phyloP scores from a whole-genome alignment of 768 basidiomycete species.

The Mycena belliarum region DNA sequence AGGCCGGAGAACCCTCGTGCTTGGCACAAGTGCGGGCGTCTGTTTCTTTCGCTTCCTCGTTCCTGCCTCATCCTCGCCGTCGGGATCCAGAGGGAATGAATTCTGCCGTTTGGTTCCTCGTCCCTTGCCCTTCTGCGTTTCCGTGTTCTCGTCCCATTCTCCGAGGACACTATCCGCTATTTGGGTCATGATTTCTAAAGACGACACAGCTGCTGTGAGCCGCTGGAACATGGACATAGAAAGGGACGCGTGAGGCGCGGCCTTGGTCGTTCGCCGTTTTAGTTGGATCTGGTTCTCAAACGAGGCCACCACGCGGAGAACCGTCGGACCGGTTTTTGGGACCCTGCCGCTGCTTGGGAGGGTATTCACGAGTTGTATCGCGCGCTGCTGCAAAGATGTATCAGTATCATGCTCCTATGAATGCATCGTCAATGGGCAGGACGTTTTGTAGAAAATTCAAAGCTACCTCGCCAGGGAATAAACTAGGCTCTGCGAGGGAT shows the following conservation, averaged over 20 bases:
- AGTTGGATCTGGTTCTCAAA: background rate
- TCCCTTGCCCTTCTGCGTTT: background rate
- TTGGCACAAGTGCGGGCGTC: background rate
- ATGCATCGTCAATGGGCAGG: no score
- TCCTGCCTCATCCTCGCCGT: background rate
- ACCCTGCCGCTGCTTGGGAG: background rate
- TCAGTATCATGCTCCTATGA: no score
- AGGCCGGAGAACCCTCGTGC: background rate
- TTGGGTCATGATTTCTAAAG: background rate
- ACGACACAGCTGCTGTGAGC: background rate
- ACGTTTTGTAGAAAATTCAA: no score
- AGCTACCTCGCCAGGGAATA: background rate
- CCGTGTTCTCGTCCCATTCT: background rate
- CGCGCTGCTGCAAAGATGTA: background rate
- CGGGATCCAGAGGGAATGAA: background rate
- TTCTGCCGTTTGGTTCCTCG: background rate
- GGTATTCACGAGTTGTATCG: background rate
- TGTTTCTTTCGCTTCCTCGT: no score
- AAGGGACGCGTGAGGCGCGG: background rate
- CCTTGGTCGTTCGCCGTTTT: background rate
- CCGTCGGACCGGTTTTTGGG: background rate
- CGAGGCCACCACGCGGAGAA: constrained; percentile 1
- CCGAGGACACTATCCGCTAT: background rate
- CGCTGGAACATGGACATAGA: background rate
- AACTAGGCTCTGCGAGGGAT: background rate